phyloP scores from a whole-genome alignment of 345 rosid species.

The Eucalyptus curtisii region DNA sequence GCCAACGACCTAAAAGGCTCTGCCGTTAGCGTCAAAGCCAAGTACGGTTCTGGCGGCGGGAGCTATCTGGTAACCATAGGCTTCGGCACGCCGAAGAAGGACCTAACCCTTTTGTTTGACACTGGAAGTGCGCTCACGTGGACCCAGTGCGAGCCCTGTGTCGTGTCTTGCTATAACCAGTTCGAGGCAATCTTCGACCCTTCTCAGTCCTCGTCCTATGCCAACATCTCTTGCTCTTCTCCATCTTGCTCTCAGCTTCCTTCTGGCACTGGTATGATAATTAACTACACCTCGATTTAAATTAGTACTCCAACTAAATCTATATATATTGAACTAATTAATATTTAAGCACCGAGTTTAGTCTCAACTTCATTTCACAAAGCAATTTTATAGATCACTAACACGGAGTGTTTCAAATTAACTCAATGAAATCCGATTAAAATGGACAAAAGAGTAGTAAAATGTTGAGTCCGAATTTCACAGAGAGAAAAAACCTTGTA shows the following conservation, averaged over 20 bases:
- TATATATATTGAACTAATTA: neutral
- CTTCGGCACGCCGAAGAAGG: conserved; percentile 6
- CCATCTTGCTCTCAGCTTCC: neutral
- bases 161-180: neutral
- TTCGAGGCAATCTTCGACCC: conserved; percentile 4
- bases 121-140: conserved; percentile 11
- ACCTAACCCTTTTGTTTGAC: neutral
- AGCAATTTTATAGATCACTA: neutral
- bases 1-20: neutral
- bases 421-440: neutral
- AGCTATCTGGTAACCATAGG: neutral
- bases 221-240: neutral
- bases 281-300: neutral
- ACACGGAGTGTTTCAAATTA: neutral
- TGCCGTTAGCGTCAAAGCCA: neutral
- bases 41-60: neutral
- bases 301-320: neutral
- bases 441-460: neutral
- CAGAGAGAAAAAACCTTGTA: neutral
- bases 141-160: conserved; percentile 1
- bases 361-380: neutral
- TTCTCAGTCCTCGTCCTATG: conserved; percentile 3
- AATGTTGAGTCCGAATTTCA: no score
- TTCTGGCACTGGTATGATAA: neutral
- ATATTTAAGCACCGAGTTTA: neutral